A percentile compares a stretch with the other conserved stretches of the same genome.
phyloP scores from a whole-genome alignment of 2,329 filamentous ascomycete genomes.

The Fusarium fujikuroi region DNA sequence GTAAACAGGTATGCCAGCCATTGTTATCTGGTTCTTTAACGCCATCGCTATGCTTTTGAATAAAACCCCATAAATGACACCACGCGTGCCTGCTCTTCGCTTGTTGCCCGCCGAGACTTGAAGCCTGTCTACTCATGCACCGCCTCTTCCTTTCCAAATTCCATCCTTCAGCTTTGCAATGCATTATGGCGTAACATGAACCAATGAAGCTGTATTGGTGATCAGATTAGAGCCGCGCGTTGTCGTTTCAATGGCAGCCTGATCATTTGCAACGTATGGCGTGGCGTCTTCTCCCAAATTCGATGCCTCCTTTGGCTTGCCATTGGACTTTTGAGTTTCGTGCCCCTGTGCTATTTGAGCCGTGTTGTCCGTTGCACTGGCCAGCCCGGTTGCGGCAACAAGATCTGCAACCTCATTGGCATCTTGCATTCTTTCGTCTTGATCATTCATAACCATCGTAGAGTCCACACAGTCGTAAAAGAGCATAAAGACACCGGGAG shows the following conservation, averaged over 20 bases:
- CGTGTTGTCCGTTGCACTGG: neutral
- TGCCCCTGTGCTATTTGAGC: constrained; percentile 15
- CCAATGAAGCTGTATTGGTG: constrained; percentile 1
- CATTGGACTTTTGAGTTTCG: constrained; percentile 14
- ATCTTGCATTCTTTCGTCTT: constrained; percentile 40
- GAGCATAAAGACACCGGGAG: constrained; percentile 89
- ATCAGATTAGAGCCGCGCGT: constrained; percentile 8
- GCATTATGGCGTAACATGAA: neutral
- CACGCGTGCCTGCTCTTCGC: neutral
- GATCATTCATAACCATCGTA: constrained; percentile 56
- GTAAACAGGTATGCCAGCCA: constrained; percentile 12
- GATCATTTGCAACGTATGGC: neutral
- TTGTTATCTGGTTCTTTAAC: constrained; percentile 22
- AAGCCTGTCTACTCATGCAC: neutral
- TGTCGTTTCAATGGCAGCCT: constrained; percentile 21
- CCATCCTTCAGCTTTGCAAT: neutral
- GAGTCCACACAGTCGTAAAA: constrained; percentile 86
- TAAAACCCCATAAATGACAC: constrained; percentile 2
- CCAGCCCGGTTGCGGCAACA: constrained; percentile 2
- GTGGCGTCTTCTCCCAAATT: constrained; percentile 15
- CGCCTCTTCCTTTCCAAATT: neutral
- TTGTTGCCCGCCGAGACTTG: neutral
- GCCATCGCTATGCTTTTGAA: constrained; percentile 41
- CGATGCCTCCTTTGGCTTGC: constrained; percentile 12
- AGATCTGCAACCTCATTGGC: constrained; percentile 29